Evolutionary conservation across 805 yeast genomes (phyloP).

Genomic region (Candida tallmaniae): DNA sequence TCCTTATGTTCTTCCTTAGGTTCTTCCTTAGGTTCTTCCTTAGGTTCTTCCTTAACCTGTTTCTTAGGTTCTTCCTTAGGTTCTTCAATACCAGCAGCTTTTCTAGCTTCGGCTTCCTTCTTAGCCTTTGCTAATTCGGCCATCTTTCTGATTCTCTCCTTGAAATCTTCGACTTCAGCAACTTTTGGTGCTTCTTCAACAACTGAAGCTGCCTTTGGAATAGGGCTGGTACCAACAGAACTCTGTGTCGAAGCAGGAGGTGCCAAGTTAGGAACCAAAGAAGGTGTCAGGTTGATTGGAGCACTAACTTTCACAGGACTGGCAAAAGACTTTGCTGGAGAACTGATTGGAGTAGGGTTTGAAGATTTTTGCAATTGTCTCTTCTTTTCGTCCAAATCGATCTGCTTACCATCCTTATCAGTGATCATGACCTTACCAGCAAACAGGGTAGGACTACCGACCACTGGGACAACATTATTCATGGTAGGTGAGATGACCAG

Average conservation of each 20-base stretch:
- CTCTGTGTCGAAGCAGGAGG: constrained; percentile 3
- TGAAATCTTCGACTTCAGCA: constrained; percentile 12
- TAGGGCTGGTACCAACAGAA: neutral
- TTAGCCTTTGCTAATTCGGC: constrained; percentile 8
- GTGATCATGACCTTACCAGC: constrained; percentile 32
- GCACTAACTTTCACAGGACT: constrained; percentile 14
- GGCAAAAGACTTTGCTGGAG: constrained; percentile 17
- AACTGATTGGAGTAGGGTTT: constrained; percentile 26
- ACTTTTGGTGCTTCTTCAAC: constrained; percentile 9
- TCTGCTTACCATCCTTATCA: constrained; percentile 38
- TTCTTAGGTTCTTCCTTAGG: constrained; percentile 4
- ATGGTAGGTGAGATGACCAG: constrained; percentile 2
- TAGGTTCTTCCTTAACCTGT: constrained; percentile 9
- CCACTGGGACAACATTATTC: neutral
- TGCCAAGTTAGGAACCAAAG: constrained; percentile 4
- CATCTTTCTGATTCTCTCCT: constrained; percentile 6
- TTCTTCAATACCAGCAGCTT: constrained; percentile 8
- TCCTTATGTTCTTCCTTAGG: constrained; percentile 4
- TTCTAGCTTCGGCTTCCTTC: constrained; percentile 8
- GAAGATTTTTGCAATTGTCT: constrained; percentile 23
- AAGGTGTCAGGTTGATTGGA: constrained; percentile 1
- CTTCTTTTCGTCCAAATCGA: constrained; percentile 40
- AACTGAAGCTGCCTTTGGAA: constrained; percentile 1
- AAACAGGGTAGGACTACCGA: constrained; percentile 7
- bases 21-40: constrained; percentile 4